phyloP scores from a whole-genome alignment of 352 stramenopile species.

The Aphanomyces cochlioides region DNA sequence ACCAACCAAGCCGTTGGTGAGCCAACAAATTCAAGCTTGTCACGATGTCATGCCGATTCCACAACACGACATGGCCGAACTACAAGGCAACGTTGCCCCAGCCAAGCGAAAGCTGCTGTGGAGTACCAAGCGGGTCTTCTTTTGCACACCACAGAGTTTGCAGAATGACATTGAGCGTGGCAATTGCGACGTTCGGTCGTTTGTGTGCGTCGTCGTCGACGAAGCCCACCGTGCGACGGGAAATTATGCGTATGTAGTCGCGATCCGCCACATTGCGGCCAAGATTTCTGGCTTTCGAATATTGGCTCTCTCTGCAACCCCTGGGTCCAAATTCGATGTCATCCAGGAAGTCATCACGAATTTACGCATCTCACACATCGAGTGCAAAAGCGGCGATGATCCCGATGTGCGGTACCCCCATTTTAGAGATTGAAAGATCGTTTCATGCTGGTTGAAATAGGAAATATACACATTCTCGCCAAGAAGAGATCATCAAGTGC shows the following conservation, averaged over 20 bases:
- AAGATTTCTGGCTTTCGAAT: slow-evolving; percentile 85
- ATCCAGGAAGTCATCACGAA: slow-evolving; percentile 96
- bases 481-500: slow-evolving; percentile 60
- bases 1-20: slow-evolving; percentile 96
- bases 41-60: slow-evolving; percentile 94
- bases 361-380: slow-evolving; percentile 92
- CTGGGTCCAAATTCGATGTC: slow-evolving; percentile 92
- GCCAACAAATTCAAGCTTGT: slow-evolving; percentile 97
- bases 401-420: slow-evolving; percentile 64
- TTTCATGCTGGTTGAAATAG: slow-evolving; percentile 32
- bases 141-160: slow-evolving; percentile 98
- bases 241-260: slow-evolving; percentile 95
- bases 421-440: neutral
- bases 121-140: slow-evolving; percentile 94
- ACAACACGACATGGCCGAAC: slow-evolving; percentile 68
- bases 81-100: slow-evolving; percentile 79
- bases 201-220: slow-evolving; percentile 97
- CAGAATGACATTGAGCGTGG: slow-evolving; percentile 92
- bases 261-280: slow-evolving; percentile 72
- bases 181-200: slow-evolving; percentile 64
- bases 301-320: slow-evolving; percentile 95
- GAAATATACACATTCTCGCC: slow-evolving; percentile 75
- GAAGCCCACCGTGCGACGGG: slow-evolving; percentile 96
- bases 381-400: slow-evolving; percentile 94
- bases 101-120: slow-evolving; percentile 81